These are phyloP conservation scores for Pistacia vera DNA, from an alignment of 345 rosid genomes.

Conservation along the genomic window DNA sequence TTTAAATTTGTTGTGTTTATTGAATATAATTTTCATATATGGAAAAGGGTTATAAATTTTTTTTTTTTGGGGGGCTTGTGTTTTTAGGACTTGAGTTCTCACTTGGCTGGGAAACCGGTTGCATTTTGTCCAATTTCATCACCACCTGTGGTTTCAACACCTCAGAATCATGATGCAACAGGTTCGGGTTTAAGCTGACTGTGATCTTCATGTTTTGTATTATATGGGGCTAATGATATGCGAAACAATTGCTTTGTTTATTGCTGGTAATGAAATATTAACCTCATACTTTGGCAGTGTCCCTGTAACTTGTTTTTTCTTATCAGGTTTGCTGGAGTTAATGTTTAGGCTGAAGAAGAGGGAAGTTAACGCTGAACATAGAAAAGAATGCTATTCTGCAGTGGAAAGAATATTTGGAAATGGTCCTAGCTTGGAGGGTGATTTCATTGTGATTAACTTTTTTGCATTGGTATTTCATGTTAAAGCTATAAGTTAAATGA, in stretches of 20 bases:
- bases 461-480: constrained; percentile 72
- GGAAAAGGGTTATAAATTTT: not conserved
- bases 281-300: not conserved
- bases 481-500: not conserved
- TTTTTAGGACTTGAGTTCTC: constrained; percentile 56
- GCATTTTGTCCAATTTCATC: constrained; percentile 49
- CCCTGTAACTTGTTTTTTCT: constrained; percentile 4
- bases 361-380: constrained; percentile 50
- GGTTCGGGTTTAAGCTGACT: constrained; percentile 26
- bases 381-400: constrained; percentile 63
- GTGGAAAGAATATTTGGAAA: constrained; percentile 56
- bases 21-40: not conserved
- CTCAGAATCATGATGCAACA: constrained; percentile 25
- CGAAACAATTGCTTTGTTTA: not conserved
- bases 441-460: constrained; percentile 77
- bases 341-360: constrained; percentile 41
- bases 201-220: not conserved
- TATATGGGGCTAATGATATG: not conserved
- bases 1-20: not conserved
- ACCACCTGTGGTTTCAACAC: constrained; percentile 66
- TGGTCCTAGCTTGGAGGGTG: constrained; percentile 49
- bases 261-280: not conserved
- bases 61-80: not conserved
- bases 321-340: constrained; percentile 34
- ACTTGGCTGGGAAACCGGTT: constrained; percentile 48